Evolutionary conservation across 805 yeast species (phyloP).

Genomic region (Lipomyces japonicus): DNA sequence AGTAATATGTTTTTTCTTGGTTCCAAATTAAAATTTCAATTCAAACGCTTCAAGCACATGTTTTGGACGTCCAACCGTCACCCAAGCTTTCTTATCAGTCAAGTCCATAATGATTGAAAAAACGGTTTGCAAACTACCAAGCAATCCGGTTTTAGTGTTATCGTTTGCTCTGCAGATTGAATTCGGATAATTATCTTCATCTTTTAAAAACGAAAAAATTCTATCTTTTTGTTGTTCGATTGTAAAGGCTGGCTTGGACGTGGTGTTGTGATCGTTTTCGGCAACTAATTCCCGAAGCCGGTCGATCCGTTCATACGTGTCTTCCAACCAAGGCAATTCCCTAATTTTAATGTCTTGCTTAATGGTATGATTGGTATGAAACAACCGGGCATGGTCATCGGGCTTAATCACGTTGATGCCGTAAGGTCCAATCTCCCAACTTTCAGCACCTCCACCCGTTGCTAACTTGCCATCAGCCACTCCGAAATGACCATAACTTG

Average conservation of each 20-base stretch:
- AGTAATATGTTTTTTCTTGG: too few species aligned
- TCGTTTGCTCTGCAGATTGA: conserved; percentile 32
- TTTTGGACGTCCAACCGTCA: conserved; percentile 31
- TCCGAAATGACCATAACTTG: conserved; percentile 27
- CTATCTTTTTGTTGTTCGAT: conserved; percentile 17
- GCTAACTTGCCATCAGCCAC: conserved; percentile 19
- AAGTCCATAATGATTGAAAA: conserved; percentile 35
- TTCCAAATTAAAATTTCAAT: conserved; percentile 6
- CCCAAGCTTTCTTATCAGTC: conserved; percentile 25
- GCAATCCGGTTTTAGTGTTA: conserved; percentile 15
- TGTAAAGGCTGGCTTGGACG: background rate
- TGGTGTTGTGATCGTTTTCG: background rate
- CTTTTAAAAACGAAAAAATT: conserved; percentile 27
- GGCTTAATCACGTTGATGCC: conserved; percentile 16
- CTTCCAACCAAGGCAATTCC: conserved; percentile 26
- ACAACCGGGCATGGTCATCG: conserved; percentile 12
- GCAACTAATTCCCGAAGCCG: conserved; percentile 17
- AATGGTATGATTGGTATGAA: conserved; percentile 25
- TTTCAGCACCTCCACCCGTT: conserved; percentile 16
- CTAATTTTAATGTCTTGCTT: conserved; percentile 9
- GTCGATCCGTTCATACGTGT: conserved; percentile 18
- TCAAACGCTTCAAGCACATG: conserved; percentile 20
- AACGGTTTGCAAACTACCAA: conserved; percentile 30
- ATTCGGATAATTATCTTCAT: conserved; percentile 31
- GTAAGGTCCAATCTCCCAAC: conserved; percentile 27